Evolutionary conservation across 495 filamentous ascomycete species (phyloP).

Genomic region (Xylaria bambusicola): DNA sequence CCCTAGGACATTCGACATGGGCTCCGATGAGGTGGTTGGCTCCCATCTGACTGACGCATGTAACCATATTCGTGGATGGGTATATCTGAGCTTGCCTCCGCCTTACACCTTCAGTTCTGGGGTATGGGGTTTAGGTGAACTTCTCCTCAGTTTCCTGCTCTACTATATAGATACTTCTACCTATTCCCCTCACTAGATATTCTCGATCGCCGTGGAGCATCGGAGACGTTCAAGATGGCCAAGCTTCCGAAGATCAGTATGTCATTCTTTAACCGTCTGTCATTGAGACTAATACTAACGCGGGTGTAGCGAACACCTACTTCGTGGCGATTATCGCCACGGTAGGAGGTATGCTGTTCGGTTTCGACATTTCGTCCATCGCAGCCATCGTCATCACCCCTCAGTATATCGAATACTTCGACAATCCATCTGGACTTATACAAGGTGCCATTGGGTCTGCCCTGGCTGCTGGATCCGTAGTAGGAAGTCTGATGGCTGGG

Average conservation of each 20-base stretch:
- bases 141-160: slow-evolving; percentile 10
- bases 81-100: slow-evolving; percentile 16
- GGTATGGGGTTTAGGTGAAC: background rate
- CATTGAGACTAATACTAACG: slow-evolving; percentile 21
- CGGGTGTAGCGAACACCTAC: slow-evolving; percentile 52
- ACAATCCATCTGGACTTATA: slow-evolving; percentile 61
- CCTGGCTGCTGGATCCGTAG: slow-evolving; percentile 67
- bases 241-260: slow-evolving; percentile 35
- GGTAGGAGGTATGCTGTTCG: slow-evolving; percentile 62
- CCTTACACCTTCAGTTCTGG: background rate
- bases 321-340: slow-evolving; percentile 65
- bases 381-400: slow-evolving; percentile 69
- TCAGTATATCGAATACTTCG: slow-evolving; percentile 69
- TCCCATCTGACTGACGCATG: slow-evolving; percentile 5
- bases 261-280: background rate
- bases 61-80: background rate
- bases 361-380: slow-evolving; percentile 72
- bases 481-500: slow-evolving; percentile 64
- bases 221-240: slow-evolving; percentile 28
- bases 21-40: background rate
- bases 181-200: background rate
- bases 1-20: background rate
- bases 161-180: slow-evolving; percentile 2
- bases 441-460: slow-evolving; percentile 69
- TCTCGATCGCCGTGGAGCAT: background rate